Evolutionary conservation across 345 rosid genomes (phyloP), one percentile per base, ranked within the genome.

Genomic region (Citrus maxima): DNA sequence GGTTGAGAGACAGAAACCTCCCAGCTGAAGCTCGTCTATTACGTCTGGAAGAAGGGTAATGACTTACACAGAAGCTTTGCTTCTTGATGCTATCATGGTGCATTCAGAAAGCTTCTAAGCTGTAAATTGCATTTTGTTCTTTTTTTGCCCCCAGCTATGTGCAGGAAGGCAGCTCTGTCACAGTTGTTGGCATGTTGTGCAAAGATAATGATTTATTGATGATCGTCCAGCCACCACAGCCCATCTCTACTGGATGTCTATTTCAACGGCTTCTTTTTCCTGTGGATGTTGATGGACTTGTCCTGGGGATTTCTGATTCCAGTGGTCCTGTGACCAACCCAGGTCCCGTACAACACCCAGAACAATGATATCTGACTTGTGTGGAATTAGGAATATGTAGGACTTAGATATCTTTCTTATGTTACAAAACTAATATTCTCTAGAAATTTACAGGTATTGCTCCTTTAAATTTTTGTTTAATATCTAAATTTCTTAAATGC

Each of bases 31-130:
- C 90, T 32, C 90, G 88, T 3, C 80, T 56, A 21, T 80, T 86
- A 64, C 82, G 79, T 22, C 70, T 89, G 58, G 86, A 86, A 78
- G 90, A 86, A 86, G 89, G 88, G 89, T 89, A 87, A 85, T 13
- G 5, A 28, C 40, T 4, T 42, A 28, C 24, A 6, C n/a, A 6
- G 35, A 60, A 64, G 16, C 78, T 65, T 58, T 3, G 8, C 25
- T 55, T 25, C n/a, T 35, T 37, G 4, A 70, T 66, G 32, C 61
- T 71, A 74, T 37, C 58, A 24, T n/a, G 51, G 40, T 59, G 63
- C 72, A n/a, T 55, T 37, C 46, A 19, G 14, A 55, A 58, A 72
- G 34, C 68, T 68, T 35, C 73, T 77, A 19, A 74, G 35, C 70
- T 85, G 78, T 59, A 56, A 58, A 63, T 67, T 79, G 69, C 51